Conservation (phyloP, 2,329 filamentous ascomycete genomes). For the Sclerotinia minor region DNA sequence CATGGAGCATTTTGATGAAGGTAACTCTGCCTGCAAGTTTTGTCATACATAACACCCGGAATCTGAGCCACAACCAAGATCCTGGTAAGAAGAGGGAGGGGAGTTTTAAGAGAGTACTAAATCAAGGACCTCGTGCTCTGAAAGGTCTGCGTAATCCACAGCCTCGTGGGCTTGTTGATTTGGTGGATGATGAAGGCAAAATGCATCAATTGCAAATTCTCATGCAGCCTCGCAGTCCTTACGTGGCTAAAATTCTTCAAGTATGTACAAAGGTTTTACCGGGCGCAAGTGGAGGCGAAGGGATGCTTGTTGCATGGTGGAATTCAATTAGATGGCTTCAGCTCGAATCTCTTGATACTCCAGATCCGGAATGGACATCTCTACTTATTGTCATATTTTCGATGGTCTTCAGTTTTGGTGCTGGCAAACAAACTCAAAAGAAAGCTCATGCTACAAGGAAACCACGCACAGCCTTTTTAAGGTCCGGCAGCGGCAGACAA, state of each 20-base stretch:
- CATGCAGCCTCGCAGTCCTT: slow-evolving; percentile 63
- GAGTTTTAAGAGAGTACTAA: slow-evolving; percentile 48
- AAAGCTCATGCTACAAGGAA: slow-evolving; percentile 43
- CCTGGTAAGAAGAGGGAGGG: slow-evolving; percentile 55
- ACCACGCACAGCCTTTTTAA: slow-evolving; percentile 45
- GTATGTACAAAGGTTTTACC: slow-evolving; percentile 65
- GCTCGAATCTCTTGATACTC: slow-evolving; percentile 48
- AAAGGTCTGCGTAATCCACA: slow-evolving; percentile 58
- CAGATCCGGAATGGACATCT: slow-evolving; percentile 68
- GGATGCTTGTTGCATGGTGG: slow-evolving; percentile 69
- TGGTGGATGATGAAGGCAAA: slow-evolving; percentile 61
- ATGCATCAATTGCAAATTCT: slow-evolving; percentile 68
- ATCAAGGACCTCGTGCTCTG: slow-evolving; percentile 43
- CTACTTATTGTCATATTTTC: slow-evolving; percentile 63
- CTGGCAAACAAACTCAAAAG: slow-evolving; percentile 41
- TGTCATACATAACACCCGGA: slow-evolving; percentile 59
- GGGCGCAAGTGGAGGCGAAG: slow-evolving; percentile 57
- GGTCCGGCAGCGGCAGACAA: slow-evolving; percentile 51
- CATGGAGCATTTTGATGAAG: slow-evolving; percentile 70
- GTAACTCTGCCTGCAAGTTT: slow-evolving; percentile 61
- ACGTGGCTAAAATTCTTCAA: slow-evolving; percentile 61
- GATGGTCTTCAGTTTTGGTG: slow-evolving; percentile 61
- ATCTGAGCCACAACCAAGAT: slow-evolving; percentile 57
- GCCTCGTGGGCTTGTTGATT: slow-evolving; percentile 61
- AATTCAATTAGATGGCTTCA: slow-evolving; percentile 70